Evolutionary conservation across 257 asterid genomes (phyloP), one percentile per base, ranked within the genome.

Genomic region (Solanum sitiens): DNA sequence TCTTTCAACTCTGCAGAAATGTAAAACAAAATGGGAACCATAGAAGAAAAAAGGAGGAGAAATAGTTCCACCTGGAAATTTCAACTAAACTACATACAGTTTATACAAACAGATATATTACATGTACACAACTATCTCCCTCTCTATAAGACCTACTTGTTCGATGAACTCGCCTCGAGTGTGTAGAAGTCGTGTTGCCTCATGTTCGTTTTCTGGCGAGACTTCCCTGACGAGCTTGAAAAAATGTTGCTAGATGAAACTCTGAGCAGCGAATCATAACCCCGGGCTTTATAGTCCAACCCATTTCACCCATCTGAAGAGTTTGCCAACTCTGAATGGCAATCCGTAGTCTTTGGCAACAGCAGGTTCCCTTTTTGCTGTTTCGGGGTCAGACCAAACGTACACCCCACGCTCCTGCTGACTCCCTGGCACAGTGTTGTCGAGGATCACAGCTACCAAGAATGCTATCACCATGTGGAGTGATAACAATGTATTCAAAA

Each of bases 281-380:
- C 84, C 88, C 2, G 80, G 1, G 84, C 13, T 40, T 90, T 92
- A 95, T 30, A 97, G 94, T 42, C 99, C 99, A 2, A 97, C 98
- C 98, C 98, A 97, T 88, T 95, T 97, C 44, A 97, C 99, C 99
- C 99, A 97, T 92, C 97, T 89, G 93, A 97, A 97, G 11, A 95
- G 12, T 87, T 88, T 94, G 75, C 98, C 95, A 8, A 96, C 99
- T 90, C 99, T 88, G 47, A 97, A 94, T 3, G 99, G 99, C 75
- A 97, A 90, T 91, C 86, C 97, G 0, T 97, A 97, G 92, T 96
- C 99, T 87, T 94, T 94, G 42, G 92, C 92, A 32, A 96, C 98
- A 2, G 98, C 96, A 32, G 99, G 98, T 56, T 97, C 99, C 74
- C 98, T 95, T 90, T 98, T 94, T 20, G 99, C 99, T 86, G 98